Evolutionary conservation across 495 filamentous ascomycete genomes (phyloP).

Genomic region (Polyplosphaeria fusca): DNA sequence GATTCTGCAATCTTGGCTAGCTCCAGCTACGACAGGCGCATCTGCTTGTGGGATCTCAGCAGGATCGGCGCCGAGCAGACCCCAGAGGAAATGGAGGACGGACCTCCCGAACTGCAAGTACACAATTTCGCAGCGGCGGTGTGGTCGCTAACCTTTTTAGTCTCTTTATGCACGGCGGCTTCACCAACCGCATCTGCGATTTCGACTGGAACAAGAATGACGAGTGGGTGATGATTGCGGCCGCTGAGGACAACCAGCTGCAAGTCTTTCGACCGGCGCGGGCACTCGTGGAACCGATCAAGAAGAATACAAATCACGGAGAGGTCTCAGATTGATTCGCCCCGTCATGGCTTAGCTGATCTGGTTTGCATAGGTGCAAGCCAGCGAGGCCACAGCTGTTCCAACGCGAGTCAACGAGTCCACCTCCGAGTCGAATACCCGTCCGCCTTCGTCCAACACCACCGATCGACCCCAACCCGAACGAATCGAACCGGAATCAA

Average conservation of each 20-base stretch:
- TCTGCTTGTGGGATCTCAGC: constrained; percentile 95
- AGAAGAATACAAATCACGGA: constrained; percentile 24
- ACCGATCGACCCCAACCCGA: too few relatives aligned
- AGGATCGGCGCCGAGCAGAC: constrained; percentile 89
- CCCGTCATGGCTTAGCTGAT: too few relatives aligned
- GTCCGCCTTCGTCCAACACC: too few relatives aligned
- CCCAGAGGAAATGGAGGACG: constrained; percentile 93
- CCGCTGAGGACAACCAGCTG: constrained; percentile 94
- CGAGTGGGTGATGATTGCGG: constrained; percentile 90
- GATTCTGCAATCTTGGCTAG: constrained; percentile 85
- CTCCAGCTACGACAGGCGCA: constrained; percentile 83
- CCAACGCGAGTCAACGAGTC: too few relatives aligned
- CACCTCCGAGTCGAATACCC: too few relatives aligned
- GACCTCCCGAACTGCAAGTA: constrained; percentile 92
- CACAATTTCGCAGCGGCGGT: too few relatives aligned
- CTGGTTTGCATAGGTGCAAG: too few relatives aligned
- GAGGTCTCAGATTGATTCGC: constrained; percentile 33
- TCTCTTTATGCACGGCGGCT: constrained; percentile 97
- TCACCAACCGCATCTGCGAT: constrained; percentile 92
- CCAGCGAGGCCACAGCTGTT: too few relatives aligned
- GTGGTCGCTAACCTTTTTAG: too few relatives aligned
- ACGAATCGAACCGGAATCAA: too few relatives aligned
- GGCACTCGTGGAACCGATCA: constrained; percentile 37
- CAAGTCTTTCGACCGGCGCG: constrained; percentile 96
- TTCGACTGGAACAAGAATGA: constrained; percentile 97